Conservation (phyloP, 495 filamentous ascomycete genomes). For the Penicillium arizonense region DNA sequence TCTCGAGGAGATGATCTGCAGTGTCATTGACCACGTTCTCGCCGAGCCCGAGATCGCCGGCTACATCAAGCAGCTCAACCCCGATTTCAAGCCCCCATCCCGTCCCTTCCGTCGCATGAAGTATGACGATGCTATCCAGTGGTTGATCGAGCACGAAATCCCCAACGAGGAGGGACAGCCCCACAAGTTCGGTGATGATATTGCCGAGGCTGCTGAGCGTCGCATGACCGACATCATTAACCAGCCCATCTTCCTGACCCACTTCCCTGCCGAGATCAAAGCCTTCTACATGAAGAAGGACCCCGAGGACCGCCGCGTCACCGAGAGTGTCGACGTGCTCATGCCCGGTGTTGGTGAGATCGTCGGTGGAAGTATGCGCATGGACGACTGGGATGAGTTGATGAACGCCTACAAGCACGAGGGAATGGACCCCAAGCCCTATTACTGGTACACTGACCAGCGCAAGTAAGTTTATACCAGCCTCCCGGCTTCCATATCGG, state of each 20-base stretch:
- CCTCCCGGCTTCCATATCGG: neutral
- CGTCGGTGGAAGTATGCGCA: constrained; percentile 95
- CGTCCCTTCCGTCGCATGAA: constrained; percentile 94
- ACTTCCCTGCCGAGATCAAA: constrained; percentile 98
- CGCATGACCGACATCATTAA: constrained; percentile 97
- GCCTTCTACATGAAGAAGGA: constrained; percentile 99
- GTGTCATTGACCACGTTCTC: constrained; percentile 74
- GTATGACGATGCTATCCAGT: constrained; percentile 91
- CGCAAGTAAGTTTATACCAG: constrained; percentile 69
- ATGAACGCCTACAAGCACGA: constrained; percentile 85
- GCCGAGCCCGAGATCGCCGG: constrained; percentile 66
- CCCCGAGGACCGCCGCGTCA: constrained; percentile 75
- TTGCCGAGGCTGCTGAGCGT: constrained; percentile 95
- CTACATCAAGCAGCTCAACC: constrained; percentile 82
- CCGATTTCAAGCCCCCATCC: constrained; percentile 74
- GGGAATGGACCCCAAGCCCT: constrained; percentile 78
- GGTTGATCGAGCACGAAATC: constrained; percentile 86
- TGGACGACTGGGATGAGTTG: constrained; percentile 88
- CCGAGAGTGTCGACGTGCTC: constrained; percentile 92
- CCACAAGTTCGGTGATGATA: constrained; percentile 94
- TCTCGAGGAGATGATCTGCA: constrained; percentile 84
- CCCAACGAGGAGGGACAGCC: constrained; percentile 87
- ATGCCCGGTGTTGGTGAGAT: constrained; percentile 99
- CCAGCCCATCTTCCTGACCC: constrained; percentile 91
- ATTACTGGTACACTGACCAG: constrained; percentile 99